Evolutionary conservation across 2,329 filamentous ascomycete genomes (phyloP), one percentile per base, ranked within the genome.

Genomic region (Beauveria scarabaeidicola): DNA sequence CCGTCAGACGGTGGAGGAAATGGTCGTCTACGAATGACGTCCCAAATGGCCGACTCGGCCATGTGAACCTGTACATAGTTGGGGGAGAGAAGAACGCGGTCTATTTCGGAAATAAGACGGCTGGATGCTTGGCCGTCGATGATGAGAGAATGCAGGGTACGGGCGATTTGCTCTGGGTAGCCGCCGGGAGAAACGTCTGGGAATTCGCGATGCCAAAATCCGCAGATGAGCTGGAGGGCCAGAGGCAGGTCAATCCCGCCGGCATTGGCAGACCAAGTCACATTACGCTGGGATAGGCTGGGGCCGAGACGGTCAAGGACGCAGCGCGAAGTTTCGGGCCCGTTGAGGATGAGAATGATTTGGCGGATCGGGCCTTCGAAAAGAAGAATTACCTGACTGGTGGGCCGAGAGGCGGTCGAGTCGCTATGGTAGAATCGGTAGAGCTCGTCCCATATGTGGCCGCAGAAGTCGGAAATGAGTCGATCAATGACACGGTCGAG

Each of bases 351-450:
- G 7, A 74, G 65, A 11, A 74, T 62, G n/a, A 74, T 63, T 57
- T 74, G 72, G 13, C 69, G 69, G n/a, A 74, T 64, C 6, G 72
- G 72, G 0, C 72, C 72, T 40, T 73, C 70, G 13, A 74, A 74
- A 3, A 74, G 62, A 5, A 70, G 66, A 23, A 64, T 64, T 46
- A 73, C 67, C 51, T 73, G 72, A 17, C 66, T 67, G 1, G 65
- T 64, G 4, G 66, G 68, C n/a, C 67, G 64, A 9, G 62, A 19
- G 19, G 32, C 36, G 10, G 46, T 10, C 3, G 67, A 68, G 58
- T 66, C 64, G 3, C 65, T 68, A 38, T 67, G 67, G 50, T 74
- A 73, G 50, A 72, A 73, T 4, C 61, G 48, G 65, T 68, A 73
- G 4, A 74, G 64, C 52, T 74, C 72, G 58, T 73, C 70, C 72